phyloP scores from a whole-genome alignment of 495 filamentous ascomycete species.

The Tuber calosporum region DNA sequence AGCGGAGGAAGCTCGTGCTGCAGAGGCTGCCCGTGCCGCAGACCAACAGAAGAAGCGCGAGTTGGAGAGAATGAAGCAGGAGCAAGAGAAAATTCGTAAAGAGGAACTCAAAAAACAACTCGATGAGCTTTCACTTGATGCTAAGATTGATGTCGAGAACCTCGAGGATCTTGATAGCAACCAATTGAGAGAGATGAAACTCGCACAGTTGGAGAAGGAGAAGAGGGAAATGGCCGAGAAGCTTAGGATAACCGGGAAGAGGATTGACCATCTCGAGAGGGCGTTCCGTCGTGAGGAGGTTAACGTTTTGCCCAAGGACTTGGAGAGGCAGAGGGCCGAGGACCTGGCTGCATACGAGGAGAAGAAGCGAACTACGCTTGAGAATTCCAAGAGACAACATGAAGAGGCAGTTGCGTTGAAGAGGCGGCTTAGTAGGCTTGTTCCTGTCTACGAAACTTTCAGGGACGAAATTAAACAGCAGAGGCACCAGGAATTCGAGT shows the following conservation, averaged over 20 bases:
- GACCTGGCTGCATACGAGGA: constrained; percentile 76
- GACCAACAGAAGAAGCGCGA: constrained; percentile 90
- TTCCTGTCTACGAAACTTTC: constrained; percentile 74
- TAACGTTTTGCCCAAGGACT: constrained; percentile 83
- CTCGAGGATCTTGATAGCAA: constrained; percentile 77
- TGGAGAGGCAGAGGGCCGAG: constrained; percentile 69
- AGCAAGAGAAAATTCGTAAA: constrained; percentile 83
- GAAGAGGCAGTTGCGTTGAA: constrained; percentile 85
- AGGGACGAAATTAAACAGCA: constrained; percentile 69
- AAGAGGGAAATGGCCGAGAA: constrained; percentile 90
- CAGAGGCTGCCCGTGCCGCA: constrained; percentile 75
- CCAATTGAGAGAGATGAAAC: constrained; percentile 84
- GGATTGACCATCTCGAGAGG: constrained; percentile 95
- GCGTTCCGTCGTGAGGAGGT: constrained; percentile 90
- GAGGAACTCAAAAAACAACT: constrained; percentile 94
- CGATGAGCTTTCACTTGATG: constrained; percentile 84
- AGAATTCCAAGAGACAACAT: constrained; percentile 77
- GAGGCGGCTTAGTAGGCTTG: constrained; percentile 75
- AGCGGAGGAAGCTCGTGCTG: constrained; percentile 76
- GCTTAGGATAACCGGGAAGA: constrained; percentile 82
- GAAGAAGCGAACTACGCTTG: constrained; percentile 64
- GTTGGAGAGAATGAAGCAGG: constrained; percentile 75
- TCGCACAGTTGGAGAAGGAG: constrained; percentile 91
- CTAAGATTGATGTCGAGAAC: constrained; percentile 65
- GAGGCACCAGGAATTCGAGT: constrained; percentile 92